A percentile compares a stretch with the other conserved stretches of the same genome.
These are phyloP conservation scores for Metrosideros polymorpha DNA, from an alignment of 441 rosid genomes.

Conservation along the genomic window DNA sequence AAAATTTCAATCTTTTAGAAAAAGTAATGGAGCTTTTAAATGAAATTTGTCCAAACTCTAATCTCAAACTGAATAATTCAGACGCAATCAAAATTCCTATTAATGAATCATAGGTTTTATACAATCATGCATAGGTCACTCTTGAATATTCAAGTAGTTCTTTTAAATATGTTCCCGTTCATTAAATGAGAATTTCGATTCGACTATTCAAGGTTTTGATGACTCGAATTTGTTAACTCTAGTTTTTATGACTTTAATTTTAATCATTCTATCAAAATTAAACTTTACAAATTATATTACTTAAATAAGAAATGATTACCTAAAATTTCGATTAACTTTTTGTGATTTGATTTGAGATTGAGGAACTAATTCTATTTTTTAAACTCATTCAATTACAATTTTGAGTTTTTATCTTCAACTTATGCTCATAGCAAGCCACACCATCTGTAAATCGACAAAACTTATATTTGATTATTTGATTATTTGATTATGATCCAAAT, in stretches of 20 bases:
- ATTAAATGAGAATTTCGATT: not conserved
- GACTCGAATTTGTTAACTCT: not conserved
- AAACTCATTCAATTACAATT: rapidly evolving
- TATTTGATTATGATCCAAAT: not conserved
- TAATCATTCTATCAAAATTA: not conserved
- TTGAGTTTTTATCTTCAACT: not conserved
- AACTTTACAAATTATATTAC: not conserved
- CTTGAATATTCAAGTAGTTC: not conserved
- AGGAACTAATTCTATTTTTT: not conserved
- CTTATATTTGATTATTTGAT: not conserved
- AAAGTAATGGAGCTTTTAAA: not conserved
- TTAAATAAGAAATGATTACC: not conserved
- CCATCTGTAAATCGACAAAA: not conserved
- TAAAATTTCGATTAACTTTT: not conserved
- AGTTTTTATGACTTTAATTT: too few species aligned
- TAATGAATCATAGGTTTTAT: not conserved
- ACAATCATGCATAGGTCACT: not conserved
- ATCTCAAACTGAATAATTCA: not conserved
- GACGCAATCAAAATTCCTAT: not conserved
- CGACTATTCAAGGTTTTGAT: not conserved
- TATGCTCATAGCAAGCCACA: not conserved
- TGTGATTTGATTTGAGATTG: not conserved
- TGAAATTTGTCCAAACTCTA: not conserved
- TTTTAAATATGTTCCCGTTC: not conserved
- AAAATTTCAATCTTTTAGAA: not conserved